These are phyloP conservation scores for Nidularia pulvinata DNA, from an alignment of 768 basidiomycete species.

Conservation along the genomic window DNA sequence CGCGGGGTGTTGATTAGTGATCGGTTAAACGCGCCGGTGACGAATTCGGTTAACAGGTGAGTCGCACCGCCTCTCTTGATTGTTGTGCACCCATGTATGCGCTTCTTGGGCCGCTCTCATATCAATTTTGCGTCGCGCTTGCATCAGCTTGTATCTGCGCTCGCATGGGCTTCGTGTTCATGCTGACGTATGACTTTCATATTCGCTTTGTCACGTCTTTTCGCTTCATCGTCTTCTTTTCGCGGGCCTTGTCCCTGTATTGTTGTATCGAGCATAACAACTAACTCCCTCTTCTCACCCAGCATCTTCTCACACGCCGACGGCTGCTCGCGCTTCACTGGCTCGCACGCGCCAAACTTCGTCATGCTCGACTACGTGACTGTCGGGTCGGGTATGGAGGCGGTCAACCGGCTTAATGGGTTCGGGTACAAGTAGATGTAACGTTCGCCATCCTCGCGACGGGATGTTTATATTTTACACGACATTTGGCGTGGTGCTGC, in stretches of 20 bases:
- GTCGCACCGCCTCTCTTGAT: constrained; percentile 12
- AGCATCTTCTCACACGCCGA: constrained; percentile 41
- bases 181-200: no score
- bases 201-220: no score
- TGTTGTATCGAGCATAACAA: no score
- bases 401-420: constrained; percentile 44
- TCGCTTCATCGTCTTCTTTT: no score
- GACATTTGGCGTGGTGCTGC: not conserved
- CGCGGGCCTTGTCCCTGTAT: no score
- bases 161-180: no score
- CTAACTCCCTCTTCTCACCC: not conserved
- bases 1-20: constrained; percentile 36
- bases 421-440: constrained; percentile 10
- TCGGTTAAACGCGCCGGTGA: constrained; percentile 30
- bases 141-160: no score
- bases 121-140: no score
- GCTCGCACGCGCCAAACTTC: constrained; percentile 47
- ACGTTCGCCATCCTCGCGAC: not conserved
- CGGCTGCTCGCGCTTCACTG: constrained; percentile 44
- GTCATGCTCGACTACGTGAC: constrained; percentile 54
- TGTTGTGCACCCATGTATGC: not conserved
- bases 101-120: no score
- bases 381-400: constrained; percentile 39
- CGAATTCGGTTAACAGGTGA: constrained; percentile 33
- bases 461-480: not conserved